Base-by-base conservation (phyloP, 345 rosid species). In the Eucalyptus pauciflora region DNA sequence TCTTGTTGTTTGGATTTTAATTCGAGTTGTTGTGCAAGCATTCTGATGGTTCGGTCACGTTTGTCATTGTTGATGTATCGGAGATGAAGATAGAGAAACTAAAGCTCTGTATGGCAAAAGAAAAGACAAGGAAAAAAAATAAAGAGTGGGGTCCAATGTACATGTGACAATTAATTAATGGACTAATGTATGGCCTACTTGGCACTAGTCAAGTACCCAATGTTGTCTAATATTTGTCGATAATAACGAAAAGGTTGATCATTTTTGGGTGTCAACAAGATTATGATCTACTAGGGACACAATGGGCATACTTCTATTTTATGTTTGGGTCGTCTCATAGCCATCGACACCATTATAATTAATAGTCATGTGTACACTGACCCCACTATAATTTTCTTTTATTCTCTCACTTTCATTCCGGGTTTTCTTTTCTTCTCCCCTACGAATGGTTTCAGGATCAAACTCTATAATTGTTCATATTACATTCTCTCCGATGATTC, bases 371-470 rank as follows among this genome's bases (percentile, higher is more conserved):
- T 29, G 33, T 29, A 12, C 69, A 60, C 0, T 13, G 2, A 13
- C 17, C 7, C 31, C 15, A 27, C 31, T 62, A 27, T 12, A 62
- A 29, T 62, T 27, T 27, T 60, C 15, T 60, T 60, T 60, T 27
- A 5, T 27, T 12, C 69, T 60, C 7, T 4, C n/a, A 97, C 93
- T 98, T 96, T 96, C 89, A 92, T 83, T 33, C 97, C 95, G 22
- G 98, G 98, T 90, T 93, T 92, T 3, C 94, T 91, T 60, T 86
- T 92, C 50, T 27, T 27, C 69, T 60, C 31, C 4, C 31, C 14
- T 25, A 10, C 99, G 97, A 95, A 94, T 93, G 41, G 90, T 93
- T 86, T 89, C 85, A 5, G 93, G 92, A 86, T 94, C 93, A 86
- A 92, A 90, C 20, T 88, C 91, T 37, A 37, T 37, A 37, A 37